Evolutionary conservation across 352 stramenopile genomes (phyloP).

Genomic region (Pythium angustatum): DNA sequence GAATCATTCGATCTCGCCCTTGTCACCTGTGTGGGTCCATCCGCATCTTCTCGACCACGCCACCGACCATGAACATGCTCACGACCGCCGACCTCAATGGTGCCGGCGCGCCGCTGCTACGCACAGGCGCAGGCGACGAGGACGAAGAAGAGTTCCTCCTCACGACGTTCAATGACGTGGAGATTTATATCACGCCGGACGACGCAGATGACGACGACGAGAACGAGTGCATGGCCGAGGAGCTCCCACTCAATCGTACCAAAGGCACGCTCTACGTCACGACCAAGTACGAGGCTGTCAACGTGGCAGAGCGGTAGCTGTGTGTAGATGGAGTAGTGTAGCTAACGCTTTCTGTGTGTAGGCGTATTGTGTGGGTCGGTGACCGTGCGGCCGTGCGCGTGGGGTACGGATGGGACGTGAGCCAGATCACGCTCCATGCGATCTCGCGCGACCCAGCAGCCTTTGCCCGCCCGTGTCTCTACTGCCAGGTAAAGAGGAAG

Average conservation of each 20-base stretch:
- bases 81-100: conserved; percentile 42
- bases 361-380: conserved; percentile 68
- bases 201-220: conserved; percentile 24
- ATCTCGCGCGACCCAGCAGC: conserved; percentile 68
- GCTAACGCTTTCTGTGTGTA: conserved; percentile 8
- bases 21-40: not conserved
- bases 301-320: not conserved
- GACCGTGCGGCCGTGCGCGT: conserved; percentile 36
- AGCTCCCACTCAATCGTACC: conserved; percentile 31
- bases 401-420: conserved; percentile 79
- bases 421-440: conserved; percentile 65
- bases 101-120: conserved; percentile 56
- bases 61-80: conserved; percentile 53
- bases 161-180: conserved; percentile 45
- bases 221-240: conserved; percentile 33
- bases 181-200: conserved; percentile 37
- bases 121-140: conserved; percentile 36
- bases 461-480: conserved; percentile 72
- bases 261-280: conserved; percentile 42
- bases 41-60: not conserved
- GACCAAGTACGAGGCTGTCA: conserved; percentile 31
- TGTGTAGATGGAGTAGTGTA: not conserved
- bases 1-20: not conserved
- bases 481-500: conserved; percentile 84
- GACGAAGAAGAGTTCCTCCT: conserved; percentile 69